A percentile compares a stretch with the other conserved stretches of the same genome.
Evolutionary conservation across 352 stramenopile species (phyloP).

Genomic region (Stephanocyclus meneghinianus): DNA sequence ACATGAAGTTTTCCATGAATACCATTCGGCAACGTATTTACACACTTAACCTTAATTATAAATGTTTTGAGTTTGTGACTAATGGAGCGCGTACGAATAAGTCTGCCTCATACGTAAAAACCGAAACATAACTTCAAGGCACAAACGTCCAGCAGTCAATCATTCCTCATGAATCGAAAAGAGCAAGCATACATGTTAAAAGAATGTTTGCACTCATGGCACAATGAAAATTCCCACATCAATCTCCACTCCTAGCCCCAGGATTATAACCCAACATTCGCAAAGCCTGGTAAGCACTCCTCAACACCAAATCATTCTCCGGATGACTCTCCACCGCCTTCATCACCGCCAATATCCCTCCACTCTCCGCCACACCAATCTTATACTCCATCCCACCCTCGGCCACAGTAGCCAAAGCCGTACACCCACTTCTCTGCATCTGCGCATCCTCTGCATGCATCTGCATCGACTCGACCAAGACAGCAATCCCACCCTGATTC

Average conservation of each 20-base stretch:
- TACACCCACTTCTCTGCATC: constrained; percentile 41
- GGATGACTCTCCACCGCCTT: constrained; percentile 53
- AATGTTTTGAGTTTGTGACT: too few relatives aligned
- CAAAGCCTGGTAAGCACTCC: constrained; percentile 52
- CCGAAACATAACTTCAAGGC: neutral
- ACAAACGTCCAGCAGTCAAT: neutral
- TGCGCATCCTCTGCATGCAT: constrained; percentile 33
- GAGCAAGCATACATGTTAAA: too few relatives aligned
- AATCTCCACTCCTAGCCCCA: neutral
- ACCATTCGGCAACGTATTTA: too few relatives aligned
- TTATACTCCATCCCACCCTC: constrained; percentile 47
- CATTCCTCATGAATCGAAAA: too few relatives aligned
- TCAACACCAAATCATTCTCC: constrained; percentile 51
- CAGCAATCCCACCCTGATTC: constrained; percentile 27
- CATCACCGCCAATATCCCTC: constrained; percentile 51
- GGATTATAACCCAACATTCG: constrained; percentile 55
- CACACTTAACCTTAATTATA: too few relatives aligned
- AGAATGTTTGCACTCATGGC: neutral
- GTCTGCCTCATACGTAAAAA: too few relatives aligned
- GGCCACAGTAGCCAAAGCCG: constrained; percentile 31
- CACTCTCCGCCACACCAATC: constrained; percentile 43
- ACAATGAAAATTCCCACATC: neutral
- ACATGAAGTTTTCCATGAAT: too few relatives aligned
- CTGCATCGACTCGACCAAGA: constrained; percentile 40
- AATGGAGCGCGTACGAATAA: too few relatives aligned